Evolutionary conservation across 163 green algal species (phyloP), one percentile per base, ranked within the genome.

Genomic region (Scenedesmus sp.): DNA sequence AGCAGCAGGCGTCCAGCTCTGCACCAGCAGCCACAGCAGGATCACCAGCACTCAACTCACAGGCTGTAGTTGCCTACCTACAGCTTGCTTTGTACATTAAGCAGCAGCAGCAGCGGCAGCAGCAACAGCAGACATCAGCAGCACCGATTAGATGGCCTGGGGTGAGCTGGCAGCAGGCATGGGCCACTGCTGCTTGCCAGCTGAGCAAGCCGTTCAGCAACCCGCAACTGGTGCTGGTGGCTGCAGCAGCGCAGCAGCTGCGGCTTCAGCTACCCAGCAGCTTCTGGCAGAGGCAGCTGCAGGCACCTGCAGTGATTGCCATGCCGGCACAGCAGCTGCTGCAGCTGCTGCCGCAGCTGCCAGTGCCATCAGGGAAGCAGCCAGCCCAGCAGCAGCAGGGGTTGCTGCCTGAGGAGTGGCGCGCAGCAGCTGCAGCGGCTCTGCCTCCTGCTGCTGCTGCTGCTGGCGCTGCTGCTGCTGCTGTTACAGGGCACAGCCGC

Each of bases 61-160:
- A 76, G 65, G 30, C 30, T 15, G 2, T 76, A 40, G 65, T 76
- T 76, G 65, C 3, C 5, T 40, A 40, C 12, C 30, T 76, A 30
- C 65, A 76, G 30, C 65, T 76, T 18, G 30, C 65, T 1, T 3
- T 20, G 30, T 76, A 18, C 65, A 40, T 15, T 30, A 76, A 73
- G 68, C 84, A 72, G 51, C 46, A 89, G 68, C 85, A 83, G 56
- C 68, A 72, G 40, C 43, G 73, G 84, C 61, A 89, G 84, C 65
- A 72, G 33, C 86, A 53, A 53, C 53, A 53, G 18, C n/a, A 37
- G 15, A n/a, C 15, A 30, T 18, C 61, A 81, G 83, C 40, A 44
- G 35, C 24, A 43, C 40, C 61, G 46, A 42, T 68, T 37, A 44
- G 68, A 83, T 51, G n/a, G 51, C 18, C 30, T 30, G 18, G 22